Base-by-base conservation (phyloP, 352 stramenopile genomes). In the Pythium rishiriense region DNA sequence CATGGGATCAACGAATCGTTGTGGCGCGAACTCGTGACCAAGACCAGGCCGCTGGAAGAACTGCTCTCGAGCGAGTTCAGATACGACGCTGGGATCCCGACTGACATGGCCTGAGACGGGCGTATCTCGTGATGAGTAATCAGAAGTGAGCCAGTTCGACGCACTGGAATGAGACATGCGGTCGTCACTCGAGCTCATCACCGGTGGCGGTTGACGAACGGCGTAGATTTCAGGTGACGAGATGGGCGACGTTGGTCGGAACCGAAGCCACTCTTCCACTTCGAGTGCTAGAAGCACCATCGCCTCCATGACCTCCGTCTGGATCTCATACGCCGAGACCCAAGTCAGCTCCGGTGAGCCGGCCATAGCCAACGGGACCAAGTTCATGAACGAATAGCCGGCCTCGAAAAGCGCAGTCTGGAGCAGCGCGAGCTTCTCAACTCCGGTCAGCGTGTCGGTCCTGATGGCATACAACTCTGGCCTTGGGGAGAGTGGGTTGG, bases 371-470 rank as follows among this genome's bases (percentile, higher is more conserved):
- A 25, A 8, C 4, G 53, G 53, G 4, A 60, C 39, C 17, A 60
- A 21, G 41, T 60, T 60, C 37, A 60, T 26, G 41, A 60, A 60
- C 53, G 53, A 49, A 22, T 60, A 60, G 19, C 53, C 53, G 25
- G 39, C 39, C n/a, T 60, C 21, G 9, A 49, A 60, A 3, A 41
- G 7, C 21, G 50, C 53, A 14, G 25, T 49, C 25, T 60, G 53
- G 2, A 49, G 39, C 15, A 60, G 12, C 1, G 53, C 35, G 19
- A 60, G 12, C 26, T 28, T 49, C 19, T 60, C 53, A 3, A 60
- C 4, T 1, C 10, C n/a, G n/a, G 12, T 41, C 3, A 60, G 22
- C 37, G 1, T 24, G 17, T 60, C 37, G 1, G 35, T 12, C 12
- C 24, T 10, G 24, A 60, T 19, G 4, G 1, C 15, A 22, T 37